Conservation (phyloP, 805 yeast genomes). For the Myxozyma melibiosi region DNA sequence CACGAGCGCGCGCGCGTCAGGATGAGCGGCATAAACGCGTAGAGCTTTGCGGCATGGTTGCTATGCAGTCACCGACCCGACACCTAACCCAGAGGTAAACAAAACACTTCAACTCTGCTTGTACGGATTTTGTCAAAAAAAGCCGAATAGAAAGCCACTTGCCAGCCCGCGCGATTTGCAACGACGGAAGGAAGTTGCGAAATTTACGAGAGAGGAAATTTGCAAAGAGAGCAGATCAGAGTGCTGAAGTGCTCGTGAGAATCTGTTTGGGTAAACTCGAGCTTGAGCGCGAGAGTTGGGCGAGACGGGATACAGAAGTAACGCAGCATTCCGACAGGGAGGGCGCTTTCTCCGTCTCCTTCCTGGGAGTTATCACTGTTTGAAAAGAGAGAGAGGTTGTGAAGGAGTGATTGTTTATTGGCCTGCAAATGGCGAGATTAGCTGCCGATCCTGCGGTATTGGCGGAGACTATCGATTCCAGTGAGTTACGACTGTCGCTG, state of each 20-base stretch:
- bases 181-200: too few species aligned
- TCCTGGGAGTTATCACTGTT: background rate
- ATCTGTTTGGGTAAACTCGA: too few species aligned
- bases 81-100: slow-evolving; percentile 6
- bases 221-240: too few species aligned
- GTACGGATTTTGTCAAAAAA: background rate
- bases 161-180: too few species aligned
- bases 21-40: slow-evolving; percentile 3
- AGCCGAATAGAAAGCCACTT: too few species aligned
- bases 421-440: slow-evolving; percentile 25
- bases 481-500: background rate
- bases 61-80: background rate
- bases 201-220: too few species aligned
- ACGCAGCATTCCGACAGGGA: too few species aligned
- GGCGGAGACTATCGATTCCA: slow-evolving; percentile 27
- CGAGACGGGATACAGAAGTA: too few species aligned
- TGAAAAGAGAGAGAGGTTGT: too few species aligned
- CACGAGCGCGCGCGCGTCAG: background rate
- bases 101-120: background rate
- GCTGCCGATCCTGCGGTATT: slow-evolving; percentile 18
- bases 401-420: too few species aligned
- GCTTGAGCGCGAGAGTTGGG: too few species aligned
- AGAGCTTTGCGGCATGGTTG: slow-evolving; percentile 3
- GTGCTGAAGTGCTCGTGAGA: background rate
- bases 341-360: too few species aligned